phyloP scores from a whole-genome alignment of 2,329 filamentous ascomycete genomes.

The Diplodia scrobiculata region DNA sequence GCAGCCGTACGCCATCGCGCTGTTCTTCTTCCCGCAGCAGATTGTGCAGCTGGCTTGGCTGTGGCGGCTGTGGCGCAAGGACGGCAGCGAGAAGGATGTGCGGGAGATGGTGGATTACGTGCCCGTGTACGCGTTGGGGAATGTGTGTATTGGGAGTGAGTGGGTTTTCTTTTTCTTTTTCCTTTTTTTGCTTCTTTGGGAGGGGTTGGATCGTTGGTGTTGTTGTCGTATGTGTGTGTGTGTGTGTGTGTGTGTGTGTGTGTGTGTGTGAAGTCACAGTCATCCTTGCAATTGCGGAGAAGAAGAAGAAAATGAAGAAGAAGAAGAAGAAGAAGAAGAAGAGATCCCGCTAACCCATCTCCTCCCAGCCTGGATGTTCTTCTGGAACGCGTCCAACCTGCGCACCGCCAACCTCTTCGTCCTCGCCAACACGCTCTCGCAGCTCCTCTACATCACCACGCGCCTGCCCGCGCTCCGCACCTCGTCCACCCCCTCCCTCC shows the following conservation, averaged over 20 bases:
- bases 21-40: slow-evolving; percentile 64
- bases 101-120: slow-evolving; percentile 57
- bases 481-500: slow-evolving; percentile 53
- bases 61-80: slow-evolving; percentile 57
- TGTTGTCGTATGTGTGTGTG: no score
- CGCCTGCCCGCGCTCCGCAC: slow-evolving; percentile 54
- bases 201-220: not conserved
- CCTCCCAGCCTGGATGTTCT: slow-evolving; percentile 58
- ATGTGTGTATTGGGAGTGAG: slow-evolving; percentile 61
- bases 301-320: no score
- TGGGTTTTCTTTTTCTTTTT: slow-evolving; percentile 25
- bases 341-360: no score
- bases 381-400: slow-evolving; percentile 60
- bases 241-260: no score
- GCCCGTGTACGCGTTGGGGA: slow-evolving; percentile 59
- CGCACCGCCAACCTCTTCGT: slow-evolving; percentile 60
- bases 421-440: slow-evolving; percentile 57
- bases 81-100: slow-evolving; percentile 50
- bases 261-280: no score
- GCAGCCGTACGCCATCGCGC: slow-evolving; percentile 61
- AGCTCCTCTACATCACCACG: slow-evolving; percentile 58
- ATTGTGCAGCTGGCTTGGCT: slow-evolving; percentile 61
- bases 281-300: no score
- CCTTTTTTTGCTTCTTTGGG: not conserved
- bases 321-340: slow-evolving; percentile 28